Evolutionary conservation across 768 basidiomycete species (phyloP).

Genomic region (Naganishia vishniacii): DNA sequence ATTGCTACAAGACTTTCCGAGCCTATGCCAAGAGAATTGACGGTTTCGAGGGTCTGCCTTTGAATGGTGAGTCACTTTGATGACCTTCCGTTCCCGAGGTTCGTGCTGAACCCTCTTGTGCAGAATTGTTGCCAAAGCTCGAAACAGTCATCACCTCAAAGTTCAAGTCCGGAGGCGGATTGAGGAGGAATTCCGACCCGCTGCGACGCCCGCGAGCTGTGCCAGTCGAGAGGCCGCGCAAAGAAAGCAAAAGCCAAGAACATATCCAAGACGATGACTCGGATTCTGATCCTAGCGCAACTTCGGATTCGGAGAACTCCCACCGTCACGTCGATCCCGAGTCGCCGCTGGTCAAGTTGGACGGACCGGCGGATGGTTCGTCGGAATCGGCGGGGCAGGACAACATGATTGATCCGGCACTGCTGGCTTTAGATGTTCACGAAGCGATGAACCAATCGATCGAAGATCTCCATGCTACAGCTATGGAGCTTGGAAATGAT

Average conservation of each 20-base stretch:
- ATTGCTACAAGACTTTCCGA: conserved; percentile 19
- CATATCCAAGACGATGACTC: conserved; percentile 3
- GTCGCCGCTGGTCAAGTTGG: neutral
- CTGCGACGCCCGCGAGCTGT: conserved; percentile 7
- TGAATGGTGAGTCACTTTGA: neutral
- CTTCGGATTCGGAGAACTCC: conserved; percentile 1
- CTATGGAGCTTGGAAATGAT: neutral
- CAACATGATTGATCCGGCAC: conserved; percentile 1
- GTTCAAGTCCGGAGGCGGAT: conserved; percentile 10
- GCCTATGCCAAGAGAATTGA: conserved; percentile 15
- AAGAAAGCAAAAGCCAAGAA: conserved; percentile 15
- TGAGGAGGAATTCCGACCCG: neutral
- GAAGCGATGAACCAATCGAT: neutral
- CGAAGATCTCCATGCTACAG: neutral
- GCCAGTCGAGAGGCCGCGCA: neutral
- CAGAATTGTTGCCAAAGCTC: conserved; percentile 12
- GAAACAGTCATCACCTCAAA: neutral
- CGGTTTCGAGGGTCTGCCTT: conserved; percentile 2
- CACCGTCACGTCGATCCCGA: neutral
- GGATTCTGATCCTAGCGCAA: conserved; percentile 1
- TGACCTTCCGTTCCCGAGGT: neutral
- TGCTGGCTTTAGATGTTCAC: neutral
- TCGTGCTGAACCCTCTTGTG: neutral
- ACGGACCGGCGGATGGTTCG: neutral
- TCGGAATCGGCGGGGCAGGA: neutral